Base-by-base conservation (phyloP, 192 early-diverging fungal species). In the Entomortierella parvispora region DNA sequence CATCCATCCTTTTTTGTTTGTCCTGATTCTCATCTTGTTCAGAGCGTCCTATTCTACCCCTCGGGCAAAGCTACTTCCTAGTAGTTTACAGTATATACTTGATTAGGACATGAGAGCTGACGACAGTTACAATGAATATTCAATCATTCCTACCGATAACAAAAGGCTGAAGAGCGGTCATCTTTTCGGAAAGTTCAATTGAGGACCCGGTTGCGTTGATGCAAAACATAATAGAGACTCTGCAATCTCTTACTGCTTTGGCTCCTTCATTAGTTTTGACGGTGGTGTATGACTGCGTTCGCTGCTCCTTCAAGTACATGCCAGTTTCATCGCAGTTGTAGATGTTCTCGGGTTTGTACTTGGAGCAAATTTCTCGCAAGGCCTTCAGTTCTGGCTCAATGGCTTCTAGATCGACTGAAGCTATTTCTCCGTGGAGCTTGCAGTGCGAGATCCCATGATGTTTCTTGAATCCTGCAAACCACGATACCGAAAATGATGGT, bases 121-220 rank as follows among this genome's bases (percentile, higher is more conserved):
- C n/a, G n/a, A n/a, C n/a, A n/a, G n/a, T n/a, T n/a, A n/a, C n/a
- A n/a, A n/a, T n/a, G n/a, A n/a, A n/a, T n/a, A n/a, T n/a, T n/a
- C n/a, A n/a, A n/a, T n/a, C n/a, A n/a, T 6, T 40, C 26, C 54
- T 58, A 50, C 56, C 55, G n/a, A 68, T 48, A 42, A 68, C 65
- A 14, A 68, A 28, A 6, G 65, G 65, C 47, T 40, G 32, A 11
- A 68, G 51, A 22, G 65, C 20, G 14, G 37, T 23, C 20, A 49
- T 66, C 14, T 26, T 33, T 5, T 45, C 42, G 43, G 53, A 43
- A 43, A 48, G 20, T 17, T 29, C 34, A 42, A 68, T 34, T 11
- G 65, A 68, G 3, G 66, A 37, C 15, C 49, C 66, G 20, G 55
- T 42, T 6, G 66, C 66, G 37, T 59, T 58, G 56, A 68, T 58